Evolutionary conservation across 129 eudicot species (phyloP), one percentile per base, ranked within the genome.

Genomic region (Saussurea involucrata): DNA sequence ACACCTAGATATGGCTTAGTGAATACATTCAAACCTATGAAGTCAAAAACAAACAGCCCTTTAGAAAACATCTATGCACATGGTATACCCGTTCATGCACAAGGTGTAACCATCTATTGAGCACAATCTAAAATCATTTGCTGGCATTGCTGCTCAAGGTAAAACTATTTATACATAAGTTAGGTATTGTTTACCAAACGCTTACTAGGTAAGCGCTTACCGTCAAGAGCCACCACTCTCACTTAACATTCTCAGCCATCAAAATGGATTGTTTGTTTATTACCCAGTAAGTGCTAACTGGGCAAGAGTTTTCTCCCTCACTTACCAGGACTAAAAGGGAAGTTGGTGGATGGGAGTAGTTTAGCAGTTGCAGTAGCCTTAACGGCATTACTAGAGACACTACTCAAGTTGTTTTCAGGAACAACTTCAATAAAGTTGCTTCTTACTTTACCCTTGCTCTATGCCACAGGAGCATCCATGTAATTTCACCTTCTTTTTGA

Each of bases 281-380:
- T n/a, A n/a, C n/a, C n/a, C n/a, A n/a, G n/a, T n/a, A n/a, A n/a
- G n/a, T n/a, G n/a, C n/a, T n/a, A n/a, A n/a, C n/a, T n/a, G n/a
- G n/a, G n/a, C n/a, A n/a, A n/a, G n/a, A n/a, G n/a, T n/a, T n/a
- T n/a, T n/a, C n/a, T n/a, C n/a, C n/a, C n/a, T n/a, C n/a, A n/a
- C 8, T 81, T 55, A 18, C 97, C 97, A 18, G 15, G 83, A n/a
- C 83, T 92, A 10, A 87, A 83, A 64, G 84, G 89, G 79, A 92
- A 78, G 86, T 1, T 92, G 72, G 89, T 92, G 29, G 97, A 92
- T 82, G 97, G 97, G 33, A 89, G 89, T 77, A 89, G 95, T 72
- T 87, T 92, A 64, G 95, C 81, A 8, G 85, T 87, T 81, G 95
- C 97, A 24, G 78, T 92, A 6, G 90, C 89, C 33, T 44, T 92